phyloP scores from a whole-genome alignment of 139 green algal species.

The Chlorella sp. region DNA sequence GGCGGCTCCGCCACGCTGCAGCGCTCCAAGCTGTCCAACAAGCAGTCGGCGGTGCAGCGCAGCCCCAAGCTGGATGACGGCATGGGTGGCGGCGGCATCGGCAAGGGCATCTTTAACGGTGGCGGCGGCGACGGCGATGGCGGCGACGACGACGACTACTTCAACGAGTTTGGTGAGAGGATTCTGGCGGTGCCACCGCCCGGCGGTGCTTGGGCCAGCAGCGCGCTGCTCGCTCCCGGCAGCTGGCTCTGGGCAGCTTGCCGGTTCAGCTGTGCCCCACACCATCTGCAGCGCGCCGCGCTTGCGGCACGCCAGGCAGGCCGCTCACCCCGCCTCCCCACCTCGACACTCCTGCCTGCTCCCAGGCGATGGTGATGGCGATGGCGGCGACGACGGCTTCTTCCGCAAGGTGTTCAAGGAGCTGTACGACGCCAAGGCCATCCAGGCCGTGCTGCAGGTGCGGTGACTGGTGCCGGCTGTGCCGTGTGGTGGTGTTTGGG shows the following conservation, averaged over 20 bases:
- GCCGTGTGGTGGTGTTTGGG: no score
- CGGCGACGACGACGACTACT: constrained; percentile 96
- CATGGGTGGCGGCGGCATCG: constrained; percentile 84
- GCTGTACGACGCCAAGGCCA: constrained; percentile 92
- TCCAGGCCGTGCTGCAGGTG: constrained; percentile 83
- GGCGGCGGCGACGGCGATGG: constrained; percentile 83
- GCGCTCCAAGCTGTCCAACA: constrained; percentile 67
- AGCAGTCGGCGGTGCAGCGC: constrained; percentile 40
- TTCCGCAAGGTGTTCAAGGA: constrained; percentile 82
- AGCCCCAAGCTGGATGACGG: constrained; percentile 81
- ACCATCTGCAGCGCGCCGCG: no score
- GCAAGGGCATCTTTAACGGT: constrained; percentile 93
- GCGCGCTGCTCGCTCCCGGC: no score
- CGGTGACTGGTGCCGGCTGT: background rate
- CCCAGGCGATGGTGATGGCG: constrained; percentile 82
- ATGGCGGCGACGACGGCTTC: constrained; percentile 79
- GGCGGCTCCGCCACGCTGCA: constrained; percentile 64
- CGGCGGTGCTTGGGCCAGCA: no score
- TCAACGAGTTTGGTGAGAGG: constrained; percentile 58
- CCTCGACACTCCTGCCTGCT: no score
- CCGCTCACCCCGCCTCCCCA: background rate
- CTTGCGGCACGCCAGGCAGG: no score
- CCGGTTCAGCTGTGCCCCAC: no score
- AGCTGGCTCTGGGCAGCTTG: no score
- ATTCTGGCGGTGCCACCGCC: no score